These are phyloP conservation scores for Aquilaria agallochum DNA, from an alignment of 441 rosid species.

Conservation along the genomic window DNA sequence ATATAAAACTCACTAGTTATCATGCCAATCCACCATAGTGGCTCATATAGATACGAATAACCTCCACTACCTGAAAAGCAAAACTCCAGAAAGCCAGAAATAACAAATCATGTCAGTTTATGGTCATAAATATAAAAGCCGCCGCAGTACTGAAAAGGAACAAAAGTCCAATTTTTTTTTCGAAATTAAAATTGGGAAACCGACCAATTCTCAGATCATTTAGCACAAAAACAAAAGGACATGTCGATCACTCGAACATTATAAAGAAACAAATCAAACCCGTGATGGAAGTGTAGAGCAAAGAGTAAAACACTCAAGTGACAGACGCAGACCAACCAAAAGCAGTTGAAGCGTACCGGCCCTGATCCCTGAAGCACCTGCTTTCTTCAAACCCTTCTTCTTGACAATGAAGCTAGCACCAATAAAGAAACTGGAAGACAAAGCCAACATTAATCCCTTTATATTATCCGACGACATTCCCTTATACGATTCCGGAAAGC, in stretches of 20 bases:
- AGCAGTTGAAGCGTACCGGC: conserved; percentile 33
- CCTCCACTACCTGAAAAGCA: conserved; percentile 59
- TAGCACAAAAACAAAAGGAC: no score
- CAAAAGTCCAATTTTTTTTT: no score
- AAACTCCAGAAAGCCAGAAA: not conserved
- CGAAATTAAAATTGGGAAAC: no score
- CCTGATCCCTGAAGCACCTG: conserved; percentile 49
- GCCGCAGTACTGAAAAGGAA: no score
- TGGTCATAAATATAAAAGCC: not conserved
- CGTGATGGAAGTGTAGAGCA: no score
- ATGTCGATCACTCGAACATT: no score
- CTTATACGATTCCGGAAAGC: conserved; percentile 35
- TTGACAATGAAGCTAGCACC: conserved; percentile 53
- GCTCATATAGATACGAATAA: conserved; percentile 60
- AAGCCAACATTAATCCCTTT: conserved; percentile 47
- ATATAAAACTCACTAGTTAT: conserved; percentile 49
- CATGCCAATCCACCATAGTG: conserved; percentile 78
- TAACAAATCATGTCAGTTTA: not conserved
- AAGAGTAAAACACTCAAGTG: no score
- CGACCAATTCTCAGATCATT: no score
- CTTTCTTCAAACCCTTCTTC: conserved; percentile 52
- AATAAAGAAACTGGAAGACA: conserved; percentile 47
- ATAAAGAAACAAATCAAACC: no score
- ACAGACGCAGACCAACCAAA: no score
- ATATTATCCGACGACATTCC: conserved; percentile 48